Evolutionary conservation across 352 stramenopile genomes (phyloP), one percentile per base, ranked within the genome.

Genomic region (Globisporangium nunn): DNA sequence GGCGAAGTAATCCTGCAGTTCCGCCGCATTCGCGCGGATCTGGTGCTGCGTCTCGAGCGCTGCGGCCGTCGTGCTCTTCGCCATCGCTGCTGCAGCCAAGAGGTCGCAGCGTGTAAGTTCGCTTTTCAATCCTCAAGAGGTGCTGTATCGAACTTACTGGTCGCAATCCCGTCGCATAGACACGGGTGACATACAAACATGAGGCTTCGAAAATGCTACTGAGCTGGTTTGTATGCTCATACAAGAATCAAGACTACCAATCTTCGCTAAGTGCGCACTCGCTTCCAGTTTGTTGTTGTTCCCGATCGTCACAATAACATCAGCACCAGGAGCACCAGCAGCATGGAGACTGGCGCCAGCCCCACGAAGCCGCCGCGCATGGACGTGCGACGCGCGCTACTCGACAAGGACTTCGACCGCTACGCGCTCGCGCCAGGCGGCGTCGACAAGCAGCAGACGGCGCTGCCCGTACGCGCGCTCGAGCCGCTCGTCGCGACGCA

Each of bases 351-450:
- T 12, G 11, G 11, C 11, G 1, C 49, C 18, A 49, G 17, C 59
- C 51, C 45, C 55, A 56, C 52, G 30, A 63, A 63, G 31, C 50
- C n/a, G 31, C 50, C n/a, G 28, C 54, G 54, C 31, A 90, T 93
- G 84, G 56, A 89, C 53, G 69, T 88, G 54, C 58, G 87, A 51
- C 75, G 72, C 57, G 60, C 70, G 50, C 68, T 88, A 47, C 61
- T 90, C n/a, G 81, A 91, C 66, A 78, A 82, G 53, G 67, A 88
- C 56, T 93, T 93, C 53, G 81, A 91, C 54, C 70, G 78, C 54
- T 91, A 93, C 63, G 78, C 81, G 53, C 65, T 93, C 44, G 71
- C 70, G 31, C 53, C 59, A 0, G 57, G 74, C 31, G 71, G 64
- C 6, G 29, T 81, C 40, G 49, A 65, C 3, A 74, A 72, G 51